These are phyloP conservation scores for Ustilago tritici DNA, from an alignment of 1,284 basidiomycete species.

Conservation along the genomic window DNA sequence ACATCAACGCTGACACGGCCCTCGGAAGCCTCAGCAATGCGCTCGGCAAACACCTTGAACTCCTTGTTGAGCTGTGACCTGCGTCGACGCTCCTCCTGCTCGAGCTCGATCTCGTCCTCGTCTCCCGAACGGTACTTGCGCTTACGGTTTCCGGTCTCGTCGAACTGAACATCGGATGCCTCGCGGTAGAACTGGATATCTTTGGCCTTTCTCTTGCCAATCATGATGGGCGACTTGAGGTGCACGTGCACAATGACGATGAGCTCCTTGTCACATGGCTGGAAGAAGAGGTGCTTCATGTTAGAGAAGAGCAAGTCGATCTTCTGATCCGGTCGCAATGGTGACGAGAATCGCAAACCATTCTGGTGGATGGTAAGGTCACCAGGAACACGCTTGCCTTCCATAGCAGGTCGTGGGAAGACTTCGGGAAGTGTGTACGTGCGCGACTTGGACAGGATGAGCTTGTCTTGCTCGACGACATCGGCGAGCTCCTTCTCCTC, in stretches of 20 bases:
- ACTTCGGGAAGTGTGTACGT: conserved; percentile 80
- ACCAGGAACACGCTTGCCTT: conserved; percentile 89
- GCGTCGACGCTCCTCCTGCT: conserved; percentile 93
- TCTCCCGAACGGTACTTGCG: conserved; percentile 97
- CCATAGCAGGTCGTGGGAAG: conserved; percentile 90
- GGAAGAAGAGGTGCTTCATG: conserved; percentile 98
- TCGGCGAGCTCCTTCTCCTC: conserved; percentile 99
- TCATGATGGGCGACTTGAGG: conserved; percentile 95
- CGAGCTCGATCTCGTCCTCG: conserved; percentile 98
- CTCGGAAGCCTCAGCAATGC: conserved; percentile 83
- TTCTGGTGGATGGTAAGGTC: conserved; percentile 98
- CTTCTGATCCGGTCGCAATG: conserved; percentile 70
- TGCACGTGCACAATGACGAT: conserved; percentile 95
- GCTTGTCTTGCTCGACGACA: conserved; percentile 91
- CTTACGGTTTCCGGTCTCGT: conserved; percentile 98
- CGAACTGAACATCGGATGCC: conserved; percentile 96
- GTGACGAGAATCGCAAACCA: conserved; percentile 91
- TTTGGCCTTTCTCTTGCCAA: conserved; percentile 98
- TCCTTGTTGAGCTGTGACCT: conserved; percentile 91
- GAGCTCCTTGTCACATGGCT: conserved; percentile 96
- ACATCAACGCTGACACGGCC: conserved; percentile 93
- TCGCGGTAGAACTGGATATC: conserved; percentile 99
- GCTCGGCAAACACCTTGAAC: conserved; percentile 93
- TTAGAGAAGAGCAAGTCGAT: conserved; percentile 86
- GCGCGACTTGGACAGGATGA: conserved; percentile 80